Evolutionary conservation across 192 early-diverging fungal genomes (phyloP), one percentile per base, ranked within the genome.

Genomic region (Coemansia sp.): DNA sequence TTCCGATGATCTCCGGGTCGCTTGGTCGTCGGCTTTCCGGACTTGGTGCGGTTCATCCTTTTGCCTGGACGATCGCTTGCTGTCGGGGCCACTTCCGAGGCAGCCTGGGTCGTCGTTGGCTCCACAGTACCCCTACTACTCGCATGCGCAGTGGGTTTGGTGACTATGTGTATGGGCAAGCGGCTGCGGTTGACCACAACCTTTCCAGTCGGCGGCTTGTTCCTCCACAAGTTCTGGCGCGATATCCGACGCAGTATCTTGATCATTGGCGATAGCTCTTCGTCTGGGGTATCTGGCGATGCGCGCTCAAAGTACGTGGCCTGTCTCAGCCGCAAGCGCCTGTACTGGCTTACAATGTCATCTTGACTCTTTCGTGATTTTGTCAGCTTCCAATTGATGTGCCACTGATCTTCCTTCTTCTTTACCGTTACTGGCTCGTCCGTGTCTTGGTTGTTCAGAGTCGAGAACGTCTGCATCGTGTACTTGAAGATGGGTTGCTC

Each of bases 291-390:
- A 30, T 81, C 78, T 2, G 73, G 65, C 50, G 78, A 53, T 29
- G 69, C 60, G 13, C 78, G 78, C 68, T 81, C 78, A 75, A 81
- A 81, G 62, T 69, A 81, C 1, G 78, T 81, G 10, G 78, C 69
- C 39, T 82, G 80, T 13, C 62, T 61, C 43, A 70, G 32, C 16
- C 80, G 70, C 64, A 82, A 40, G 2, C 41, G 39, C 18, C 66
- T 22, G 65, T 82, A 82, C 37, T 49, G 39, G 1, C 8, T 13
- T 4, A 30, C 63, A 3, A 66, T 53, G 0, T 44, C 59, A 12
- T 68, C 62, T n/a, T 65, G 71, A 8, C 40, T 7, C 3, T 29
- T 18, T 9, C 56, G 65, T 18, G 68, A 62, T 50, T 71, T 73
- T 47, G 68, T 70, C 56, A 82, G 61, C 30, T 47, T 56, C 68